A percentile compares a stretch with the other conserved stretches of the same genome.
phyloP scores from a whole-genome alignment of 2,329 filamentous ascomycete species.

The Diaporthe citrichinensis region DNA sequence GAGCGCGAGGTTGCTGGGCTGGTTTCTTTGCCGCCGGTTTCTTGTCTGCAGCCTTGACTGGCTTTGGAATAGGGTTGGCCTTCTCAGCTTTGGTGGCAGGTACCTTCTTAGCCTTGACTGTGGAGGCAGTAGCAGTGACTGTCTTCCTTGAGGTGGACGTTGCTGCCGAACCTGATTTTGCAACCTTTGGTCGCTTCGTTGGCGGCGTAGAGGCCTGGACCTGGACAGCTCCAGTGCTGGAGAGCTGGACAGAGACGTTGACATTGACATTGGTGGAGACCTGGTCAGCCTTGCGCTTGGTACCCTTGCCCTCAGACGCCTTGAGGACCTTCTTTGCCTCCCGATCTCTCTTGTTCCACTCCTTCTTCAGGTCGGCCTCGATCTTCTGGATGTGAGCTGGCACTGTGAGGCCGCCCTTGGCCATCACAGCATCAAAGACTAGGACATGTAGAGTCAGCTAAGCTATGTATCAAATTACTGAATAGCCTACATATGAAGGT shows the following conservation, averaged over 20 bases:
- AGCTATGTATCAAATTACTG: background rate
- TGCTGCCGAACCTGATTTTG: conserved; percentile 27
- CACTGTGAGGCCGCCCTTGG: conserved; percentile 59
- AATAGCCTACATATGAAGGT: background rate
- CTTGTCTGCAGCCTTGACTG: conserved; percentile 40
- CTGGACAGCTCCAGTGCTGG: conserved; percentile 39
- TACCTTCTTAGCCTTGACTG: conserved; percentile 10
- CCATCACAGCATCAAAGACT: conserved; percentile 68
- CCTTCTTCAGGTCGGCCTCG: conserved; percentile 69
- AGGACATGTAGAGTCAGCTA: background rate
- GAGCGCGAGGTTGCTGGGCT: background rate
- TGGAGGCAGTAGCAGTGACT: background rate
- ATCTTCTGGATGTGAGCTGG: conserved; percentile 63
- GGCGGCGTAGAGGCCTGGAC: conserved; percentile 38
- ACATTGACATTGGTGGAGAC: conserved; percentile 47
- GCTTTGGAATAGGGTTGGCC: background rate
- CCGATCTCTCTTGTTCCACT: conserved; percentile 66
- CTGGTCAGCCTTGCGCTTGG: conserved; percentile 50
- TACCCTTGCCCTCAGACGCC: conserved; percentile 40
- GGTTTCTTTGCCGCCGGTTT: conserved; percentile 29
- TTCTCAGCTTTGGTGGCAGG: conserved; percentile 21
- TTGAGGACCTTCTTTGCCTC: conserved; percentile 61
- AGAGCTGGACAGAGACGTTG: conserved; percentile 48
- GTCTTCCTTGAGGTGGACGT: conserved; percentile 17
- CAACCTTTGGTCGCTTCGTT: conserved; percentile 48